Percentiles rank a stretch among this genome's conserved stretches.
phyloP scores from a whole-genome alignment of 2,329 filamentous ascomycete genomes.

The Curvularia sp. region DNA sequence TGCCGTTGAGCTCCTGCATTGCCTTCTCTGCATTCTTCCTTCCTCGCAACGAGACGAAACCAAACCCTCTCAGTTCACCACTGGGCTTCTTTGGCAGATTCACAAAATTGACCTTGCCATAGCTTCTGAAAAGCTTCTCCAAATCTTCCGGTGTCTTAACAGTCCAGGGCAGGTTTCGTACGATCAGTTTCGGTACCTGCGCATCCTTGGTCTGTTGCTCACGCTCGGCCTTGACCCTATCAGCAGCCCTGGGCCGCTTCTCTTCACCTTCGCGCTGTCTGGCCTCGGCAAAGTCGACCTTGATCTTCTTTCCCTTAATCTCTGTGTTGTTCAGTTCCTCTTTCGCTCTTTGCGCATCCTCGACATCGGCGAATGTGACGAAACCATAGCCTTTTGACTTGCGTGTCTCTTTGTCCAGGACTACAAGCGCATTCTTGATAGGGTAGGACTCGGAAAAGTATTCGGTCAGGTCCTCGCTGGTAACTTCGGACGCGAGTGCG shows the following conservation, averaged over 20 bases:
- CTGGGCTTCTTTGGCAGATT: constrained; percentile 80
- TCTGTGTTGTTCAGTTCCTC: constrained; percentile 79
- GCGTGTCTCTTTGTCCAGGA: constrained; percentile 84
- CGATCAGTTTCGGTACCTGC: constrained; percentile 81
- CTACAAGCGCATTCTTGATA: constrained; percentile 94
- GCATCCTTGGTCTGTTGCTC: constrained; percentile 68
- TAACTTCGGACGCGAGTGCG: constrained; percentile 78
- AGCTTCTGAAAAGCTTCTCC: constrained; percentile 79
- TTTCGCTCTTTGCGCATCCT: constrained; percentile 84
- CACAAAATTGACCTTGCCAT: constrained; percentile 88
- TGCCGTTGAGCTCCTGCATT: constrained; percentile 84
- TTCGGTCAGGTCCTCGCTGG: constrained; percentile 81
- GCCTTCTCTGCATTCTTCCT: constrained; percentile 92
- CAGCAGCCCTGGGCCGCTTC: constrained; percentile 54
- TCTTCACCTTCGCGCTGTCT: constrained; percentile 69
- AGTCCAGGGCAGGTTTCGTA: constrained; percentile 95
- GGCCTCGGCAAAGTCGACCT: constrained; percentile 86
- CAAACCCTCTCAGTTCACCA: constrained; percentile 79
- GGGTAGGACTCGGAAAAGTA: constrained; percentile 95
- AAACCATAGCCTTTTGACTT: constrained; percentile 92
- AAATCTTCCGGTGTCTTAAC: constrained; percentile 87
- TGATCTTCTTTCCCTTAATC: constrained; percentile 81
- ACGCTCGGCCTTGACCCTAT: constrained; percentile 69
- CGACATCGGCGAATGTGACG: constrained; percentile 92
- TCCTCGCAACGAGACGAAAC: constrained; percentile 87